Evolutionary conservation across 1,284 basidiomycete genomes (phyloP).

Genomic region (Apiotrichum gamsii): DNA sequence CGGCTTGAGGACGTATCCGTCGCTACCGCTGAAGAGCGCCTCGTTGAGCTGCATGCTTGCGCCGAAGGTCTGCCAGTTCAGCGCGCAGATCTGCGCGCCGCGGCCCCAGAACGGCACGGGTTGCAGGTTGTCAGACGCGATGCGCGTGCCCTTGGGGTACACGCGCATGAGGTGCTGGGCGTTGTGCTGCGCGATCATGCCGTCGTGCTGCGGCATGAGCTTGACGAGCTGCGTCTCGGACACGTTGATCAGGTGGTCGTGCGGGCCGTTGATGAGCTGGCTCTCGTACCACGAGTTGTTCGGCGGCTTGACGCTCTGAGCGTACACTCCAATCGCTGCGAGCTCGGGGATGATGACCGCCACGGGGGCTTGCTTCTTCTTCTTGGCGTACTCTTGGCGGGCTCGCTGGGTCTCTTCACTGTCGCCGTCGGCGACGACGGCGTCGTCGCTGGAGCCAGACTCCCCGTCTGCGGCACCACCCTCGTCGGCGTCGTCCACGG

Average conservation of each 20-base stretch:
- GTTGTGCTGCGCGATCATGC: slow-evolving; percentile 63
- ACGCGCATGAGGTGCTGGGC: slow-evolving; percentile 76
- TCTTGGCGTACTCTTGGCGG: slow-evolving; percentile 1
- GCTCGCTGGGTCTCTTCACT: not conserved
- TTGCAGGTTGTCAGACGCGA: slow-evolving; percentile 81
- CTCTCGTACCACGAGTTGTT: slow-evolving; percentile 14
- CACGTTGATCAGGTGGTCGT: slow-evolving; percentile 18
- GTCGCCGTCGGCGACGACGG: not conserved
- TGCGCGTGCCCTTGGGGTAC: slow-evolving; percentile 78
- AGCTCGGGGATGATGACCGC: slow-evolving; percentile 13
- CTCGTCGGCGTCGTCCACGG: not conserved
- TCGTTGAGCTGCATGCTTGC: slow-evolving; percentile 63
- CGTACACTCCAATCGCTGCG: slow-evolving; percentile 11
- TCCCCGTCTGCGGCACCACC: no score
- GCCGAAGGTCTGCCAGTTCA: slow-evolving; percentile 98
- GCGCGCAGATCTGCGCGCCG: slow-evolving; percentile 84
- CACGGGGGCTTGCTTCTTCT: not conserved
- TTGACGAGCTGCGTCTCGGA: slow-evolving; percentile 11
- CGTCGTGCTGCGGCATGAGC: slow-evolving; percentile 2
- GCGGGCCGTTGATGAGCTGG: slow-evolving; percentile 5
- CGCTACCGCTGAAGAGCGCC: slow-evolving; percentile 79
- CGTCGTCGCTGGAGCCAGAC: not conserved
- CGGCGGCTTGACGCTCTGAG: slow-evolving; percentile 15
- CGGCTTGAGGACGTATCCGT: slow-evolving; percentile 90
- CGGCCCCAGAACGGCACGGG: slow-evolving; percentile 86